Evolutionary conservation across 2,329 filamentous ascomycete genomes (phyloP), one percentile per base, ranked within the genome.

Genomic region (Teratosphaeria viscida): DNA sequence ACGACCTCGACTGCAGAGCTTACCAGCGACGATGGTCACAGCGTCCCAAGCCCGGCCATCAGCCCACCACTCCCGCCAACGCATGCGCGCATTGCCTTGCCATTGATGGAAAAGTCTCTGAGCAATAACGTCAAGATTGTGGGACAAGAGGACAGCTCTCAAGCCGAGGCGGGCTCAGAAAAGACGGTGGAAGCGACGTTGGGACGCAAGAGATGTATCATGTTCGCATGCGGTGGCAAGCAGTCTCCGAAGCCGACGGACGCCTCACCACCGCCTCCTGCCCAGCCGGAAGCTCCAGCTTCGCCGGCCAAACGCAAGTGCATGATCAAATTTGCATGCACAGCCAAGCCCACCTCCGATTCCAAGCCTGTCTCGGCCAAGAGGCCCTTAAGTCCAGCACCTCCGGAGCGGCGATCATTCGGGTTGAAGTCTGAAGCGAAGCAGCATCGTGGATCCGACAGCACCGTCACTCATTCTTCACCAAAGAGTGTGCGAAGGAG

Each of bases 161-260:
- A 34, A 69, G 62, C 32, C 32, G 19, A 66, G 47, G 66, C 71
- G 11, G 71, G 67, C 52, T 60, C 68, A 3, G 83, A 88, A 68
- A 77, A 82, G 14, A 77, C 79, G 37, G 78, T 87, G 1, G 85
- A 87, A 69, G 82, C 81, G n/a, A 80, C 78, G 11, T 75, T 86
- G 57, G 86, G 85, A 55, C 88, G 89, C 69, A 96, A 92, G 77
- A 85, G 92, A 61, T 92, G 89, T 74, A 96, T 97, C 66, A 92
- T 88, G 61, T 97, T 97, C 73, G 91, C 90, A 37, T 97, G 92
- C 72, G 86, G 83, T 39, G 82, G 82, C 43, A 89, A 86, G 70
- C 79, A 84, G 7, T 75, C 76, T 29, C 67, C 73, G 34, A 79
- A 77, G 64, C 73, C 76, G 56, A 71, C 74, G 29, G 69, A 73